Percentiles rank a stretch among this genome's conserved stretches.
These are phyloP conservation scores for Ganoderma leucocontextum DNA, from an alignment of 1,284 basidiomycete genomes.

Conservation along the genomic window DNA sequence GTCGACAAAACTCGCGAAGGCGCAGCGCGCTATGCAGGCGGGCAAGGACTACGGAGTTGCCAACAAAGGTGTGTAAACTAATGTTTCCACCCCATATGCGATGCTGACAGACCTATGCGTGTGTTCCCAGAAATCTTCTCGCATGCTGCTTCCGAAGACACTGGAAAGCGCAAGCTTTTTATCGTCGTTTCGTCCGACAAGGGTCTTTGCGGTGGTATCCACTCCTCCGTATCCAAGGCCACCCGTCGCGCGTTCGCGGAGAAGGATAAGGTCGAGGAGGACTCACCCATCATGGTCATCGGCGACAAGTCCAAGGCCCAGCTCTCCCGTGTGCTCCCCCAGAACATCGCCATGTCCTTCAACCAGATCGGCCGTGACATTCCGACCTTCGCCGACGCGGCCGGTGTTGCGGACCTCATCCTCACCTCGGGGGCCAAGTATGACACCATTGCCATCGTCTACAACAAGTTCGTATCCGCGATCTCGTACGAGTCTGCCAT, in stretches of 20 bases:
- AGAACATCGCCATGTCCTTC: constrained; percentile 88
- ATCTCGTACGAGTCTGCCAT: constrained; percentile 89
- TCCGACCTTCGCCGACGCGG: constrained; percentile 96
- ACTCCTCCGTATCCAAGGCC: constrained; percentile 94
- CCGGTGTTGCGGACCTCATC: constrained; percentile 93
- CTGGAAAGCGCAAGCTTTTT: constrained; percentile 83
- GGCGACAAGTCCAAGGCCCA: constrained; percentile 99
- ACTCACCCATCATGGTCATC: constrained; percentile 84
- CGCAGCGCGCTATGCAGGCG: constrained; percentile 92
- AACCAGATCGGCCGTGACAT: constrained; percentile 98
- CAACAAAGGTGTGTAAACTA: constrained; percentile 80
- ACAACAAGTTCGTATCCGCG: constrained; percentile 96
- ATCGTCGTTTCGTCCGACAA: constrained; percentile 97
- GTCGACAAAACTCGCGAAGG: constrained; percentile 95
- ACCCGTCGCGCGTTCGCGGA: constrained; percentile 76
- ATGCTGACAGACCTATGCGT: constrained; percentile 10
- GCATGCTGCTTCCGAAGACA: constrained; percentile 70
- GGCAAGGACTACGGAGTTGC: constrained; percentile 96
- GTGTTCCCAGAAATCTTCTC: constrained; percentile 79
- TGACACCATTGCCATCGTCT: constrained; percentile 89
- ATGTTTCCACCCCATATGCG: neutral
- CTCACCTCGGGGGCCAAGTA: constrained; percentile 86
- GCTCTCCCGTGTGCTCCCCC: constrained; percentile 72
- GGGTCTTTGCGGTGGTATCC: constrained; percentile 99
- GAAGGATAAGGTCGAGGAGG: constrained; percentile 60